phyloP scores from a whole-genome alignment of 768 basidiomycete genomes.

The Termitomyces bulborhizus region DNA sequence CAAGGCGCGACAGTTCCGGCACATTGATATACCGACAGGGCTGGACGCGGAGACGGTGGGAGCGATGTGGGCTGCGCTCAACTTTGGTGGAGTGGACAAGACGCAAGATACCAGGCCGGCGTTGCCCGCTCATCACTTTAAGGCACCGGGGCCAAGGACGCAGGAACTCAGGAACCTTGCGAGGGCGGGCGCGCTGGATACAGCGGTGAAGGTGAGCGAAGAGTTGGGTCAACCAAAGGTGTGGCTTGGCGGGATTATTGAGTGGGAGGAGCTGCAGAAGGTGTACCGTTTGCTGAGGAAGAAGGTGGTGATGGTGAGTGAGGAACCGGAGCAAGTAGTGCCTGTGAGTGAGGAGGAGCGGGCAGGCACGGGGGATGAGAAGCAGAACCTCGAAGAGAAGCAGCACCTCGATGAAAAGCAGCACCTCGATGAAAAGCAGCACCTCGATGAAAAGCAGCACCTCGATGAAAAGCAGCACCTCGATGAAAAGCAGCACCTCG shows the following conservation, averaged over 20 bases:
- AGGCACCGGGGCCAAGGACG: slow-evolving; percentile 26
- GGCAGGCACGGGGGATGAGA: too few species aligned
- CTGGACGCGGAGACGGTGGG: slow-evolving; percentile 35
- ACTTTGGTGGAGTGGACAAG: slow-evolving; percentile 28
- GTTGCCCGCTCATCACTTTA: slow-evolving; percentile 26
- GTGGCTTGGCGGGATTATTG: slow-evolving; percentile 25
- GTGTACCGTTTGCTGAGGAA: neutral
- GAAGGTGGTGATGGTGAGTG: neutral
- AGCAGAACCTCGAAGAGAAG: too few species aligned
- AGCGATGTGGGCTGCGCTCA: slow-evolving; percentile 38
- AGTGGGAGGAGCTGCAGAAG: slow-evolving; percentile 4
- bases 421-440: too few species aligned
- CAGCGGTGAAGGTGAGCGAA: slow-evolving; percentile 25
- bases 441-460: too few species aligned
- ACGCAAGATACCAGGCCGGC: slow-evolving; percentile 20
- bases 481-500: too few species aligned
- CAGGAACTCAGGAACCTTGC: slow-evolving; percentile 40
- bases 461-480: too few species aligned
- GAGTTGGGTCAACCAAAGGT: slow-evolving; percentile 41
- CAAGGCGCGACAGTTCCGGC: slow-evolving; percentile 38
- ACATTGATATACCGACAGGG: slow-evolving; percentile 43
- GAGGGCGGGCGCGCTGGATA: slow-evolving; percentile 35
- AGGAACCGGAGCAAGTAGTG: neutral
- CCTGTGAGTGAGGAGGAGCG: neutral
- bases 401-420: too few species aligned